phyloP scores from a whole-genome alignment of 2,329 filamentous ascomycete species.

The Scedosporium minutisporum region DNA sequence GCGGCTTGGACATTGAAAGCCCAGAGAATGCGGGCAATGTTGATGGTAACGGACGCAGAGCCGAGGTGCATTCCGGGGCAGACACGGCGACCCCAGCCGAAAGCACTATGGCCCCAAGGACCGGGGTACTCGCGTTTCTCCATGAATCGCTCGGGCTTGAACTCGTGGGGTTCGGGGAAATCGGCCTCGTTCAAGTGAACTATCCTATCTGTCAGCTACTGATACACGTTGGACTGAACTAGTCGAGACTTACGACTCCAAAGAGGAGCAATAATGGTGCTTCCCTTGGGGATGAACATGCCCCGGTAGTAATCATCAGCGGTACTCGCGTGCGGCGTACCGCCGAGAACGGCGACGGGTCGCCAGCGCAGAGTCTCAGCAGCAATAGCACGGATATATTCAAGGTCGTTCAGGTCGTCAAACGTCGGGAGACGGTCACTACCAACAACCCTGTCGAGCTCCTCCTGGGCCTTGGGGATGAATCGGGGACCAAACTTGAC shows the following conservation, averaged over 20 bases:
- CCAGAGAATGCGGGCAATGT: conserved; percentile 42
- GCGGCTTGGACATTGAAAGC: conserved; percentile 32
- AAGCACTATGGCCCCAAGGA: conserved; percentile 25
- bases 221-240: too few relatives aligned
- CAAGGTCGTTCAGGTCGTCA: conserved; percentile 22
- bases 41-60: conserved; percentile 36
- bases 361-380: conserved; percentile 31
- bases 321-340: conserved; percentile 37
- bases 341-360: conserved; percentile 29
- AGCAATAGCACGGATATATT: conserved; percentile 26
- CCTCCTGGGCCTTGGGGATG: conserved; percentile 32
- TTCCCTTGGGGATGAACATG: conserved; percentile 34
- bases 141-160: conserved; percentile 25
- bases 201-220: conserved; percentile 9
- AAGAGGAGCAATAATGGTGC: conserved; percentile 29
- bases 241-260: conserved; percentile 35
- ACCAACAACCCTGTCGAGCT: conserved; percentile 29
- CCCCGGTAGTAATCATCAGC: conserved; percentile 29
- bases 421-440: conserved; percentile 25
- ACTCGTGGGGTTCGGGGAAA: conserved; percentile 29
- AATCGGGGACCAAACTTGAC: conserved; percentile 38
- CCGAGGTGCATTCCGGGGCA: conserved; percentile 40
- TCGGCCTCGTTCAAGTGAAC: conserved; percentile 31
- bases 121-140: conserved; percentile 25
- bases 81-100: conserved; percentile 30